These are phyloP conservation scores for Byssoonygena ceratinophila DNA, from an alignment of 2,329 filamentous ascomycete species.

Conservation along the genomic window DNA sequence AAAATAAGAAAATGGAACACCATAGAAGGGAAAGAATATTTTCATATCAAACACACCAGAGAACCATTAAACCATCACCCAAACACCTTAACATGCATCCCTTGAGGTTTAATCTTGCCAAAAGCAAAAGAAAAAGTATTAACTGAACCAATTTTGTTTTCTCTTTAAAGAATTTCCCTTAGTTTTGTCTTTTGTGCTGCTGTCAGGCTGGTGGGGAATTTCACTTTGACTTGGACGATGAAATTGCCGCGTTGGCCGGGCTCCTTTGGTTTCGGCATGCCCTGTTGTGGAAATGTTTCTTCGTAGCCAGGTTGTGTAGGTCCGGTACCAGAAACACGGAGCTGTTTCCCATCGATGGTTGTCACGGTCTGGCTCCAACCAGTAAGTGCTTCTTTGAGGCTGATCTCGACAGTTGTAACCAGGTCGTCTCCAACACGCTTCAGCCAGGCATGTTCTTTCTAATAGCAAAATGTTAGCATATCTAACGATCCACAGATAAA, in stretches of 20 bases:
- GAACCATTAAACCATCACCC: background rate
- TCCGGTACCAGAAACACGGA: slow-evolving; percentile 67
- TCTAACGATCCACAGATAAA: background rate
- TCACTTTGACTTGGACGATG: slow-evolving; percentile 80
- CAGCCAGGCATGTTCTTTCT: slow-evolving; percentile 82
- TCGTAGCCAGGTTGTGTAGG: slow-evolving; percentile 76
- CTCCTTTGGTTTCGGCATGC: slow-evolving; percentile 92
- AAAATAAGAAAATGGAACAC: background rate
- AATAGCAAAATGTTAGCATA: slow-evolving; percentile 18
- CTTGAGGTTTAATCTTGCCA: background rate
- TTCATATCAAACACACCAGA: background rate
- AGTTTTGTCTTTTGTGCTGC: slow-evolving; percentile 67
- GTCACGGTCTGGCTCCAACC: slow-evolving; percentile 87
- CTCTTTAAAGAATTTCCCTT: slow-evolving; percentile 62
- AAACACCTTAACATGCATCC: slow-evolving; percentile 10
- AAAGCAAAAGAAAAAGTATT: background rate
- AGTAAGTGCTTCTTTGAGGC: slow-evolving; percentile 85
- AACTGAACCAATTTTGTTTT: background rate
- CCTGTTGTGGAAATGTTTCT: slow-evolving; percentile 72
- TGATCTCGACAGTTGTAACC: slow-evolving; percentile 64
- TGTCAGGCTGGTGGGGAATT: slow-evolving; percentile 73
- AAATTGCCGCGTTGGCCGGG: slow-evolving; percentile 76
- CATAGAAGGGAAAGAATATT: background rate
- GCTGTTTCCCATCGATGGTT: slow-evolving; percentile 83
- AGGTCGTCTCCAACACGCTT: slow-evolving; percentile 83